A percentile compares a stretch with the other conserved stretches of the same genome.
Evolutionary conservation across 1,139 yeast genomes (phyloP).

Genomic region (Saccharomyces pastorianus): DNA sequence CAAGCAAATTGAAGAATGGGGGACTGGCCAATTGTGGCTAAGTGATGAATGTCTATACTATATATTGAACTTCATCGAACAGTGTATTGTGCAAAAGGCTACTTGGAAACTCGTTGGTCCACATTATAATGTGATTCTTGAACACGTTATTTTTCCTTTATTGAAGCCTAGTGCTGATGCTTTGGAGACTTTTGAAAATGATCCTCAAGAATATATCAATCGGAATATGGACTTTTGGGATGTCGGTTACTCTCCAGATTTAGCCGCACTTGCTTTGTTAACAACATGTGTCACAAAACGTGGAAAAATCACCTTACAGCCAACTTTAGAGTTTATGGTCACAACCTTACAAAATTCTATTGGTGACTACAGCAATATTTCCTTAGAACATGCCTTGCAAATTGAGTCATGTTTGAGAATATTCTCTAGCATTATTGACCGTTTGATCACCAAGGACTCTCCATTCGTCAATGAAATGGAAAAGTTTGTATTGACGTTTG

Average conservation of each 20-base stretch:
- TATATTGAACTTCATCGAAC: constrained; percentile 62
- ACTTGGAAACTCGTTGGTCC: constrained; percentile 71
- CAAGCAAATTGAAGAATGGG: constrained; percentile 66
- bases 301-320: constrained; percentile 50
- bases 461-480: constrained; percentile 66
- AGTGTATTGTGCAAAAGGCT: constrained; percentile 55
- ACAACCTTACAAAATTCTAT: constrained; percentile 40
- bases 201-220: constrained; percentile 87
- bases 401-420: constrained; percentile 77
- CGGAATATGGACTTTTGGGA: constrained; percentile 59
- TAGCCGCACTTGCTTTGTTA: constrained; percentile 56
- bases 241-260: constrained; percentile 58
- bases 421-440: constrained; percentile 61
- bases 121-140: constrained; percentile 54
- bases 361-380: constrained; percentile 33
- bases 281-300: constrained; percentile 63
- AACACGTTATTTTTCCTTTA: constrained; percentile 72
- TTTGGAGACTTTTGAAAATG: constrained; percentile 72
- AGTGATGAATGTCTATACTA: constrained; percentile 59
- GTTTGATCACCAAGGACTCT: constrained; percentile 46
- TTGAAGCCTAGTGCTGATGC: constrained; percentile 63
- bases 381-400: constrained; percentile 54
- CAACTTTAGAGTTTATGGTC: constrained; percentile 60
- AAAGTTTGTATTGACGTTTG: constrained; percentile 50
- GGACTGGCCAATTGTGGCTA: constrained; percentile 57